Conservation (phyloP, 495 filamentous ascomycete species). For the Aspergillus asperescens region DNA sequence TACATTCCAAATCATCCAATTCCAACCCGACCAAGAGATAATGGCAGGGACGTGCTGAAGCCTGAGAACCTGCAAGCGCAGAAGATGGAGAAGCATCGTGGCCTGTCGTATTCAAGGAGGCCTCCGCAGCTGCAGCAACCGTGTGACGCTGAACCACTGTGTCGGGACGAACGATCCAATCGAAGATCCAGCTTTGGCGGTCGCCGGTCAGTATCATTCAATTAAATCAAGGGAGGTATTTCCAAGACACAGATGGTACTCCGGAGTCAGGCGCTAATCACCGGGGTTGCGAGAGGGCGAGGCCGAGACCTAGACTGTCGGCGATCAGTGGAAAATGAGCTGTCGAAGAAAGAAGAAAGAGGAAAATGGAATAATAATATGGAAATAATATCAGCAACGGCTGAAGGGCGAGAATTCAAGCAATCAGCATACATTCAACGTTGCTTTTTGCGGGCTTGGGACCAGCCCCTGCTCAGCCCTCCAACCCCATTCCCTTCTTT, state of each 20-base stretch:
- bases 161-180: slow-evolving; percentile 12
- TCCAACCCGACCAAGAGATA: too few species aligned
- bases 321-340: not conserved
- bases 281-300: not conserved
- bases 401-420: not conserved
- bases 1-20: too few species aligned
- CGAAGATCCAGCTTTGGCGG: not conserved
- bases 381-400: too few species aligned
- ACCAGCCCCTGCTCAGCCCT: not conserved
- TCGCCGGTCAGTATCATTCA: not conserved
- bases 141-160: slow-evolving; percentile 15
- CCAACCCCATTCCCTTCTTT: not conserved
- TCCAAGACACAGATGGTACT: not conserved
- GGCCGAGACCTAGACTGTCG: not conserved
- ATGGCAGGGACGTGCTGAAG: too few species aligned
- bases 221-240: too few species aligned
- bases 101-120: not conserved
- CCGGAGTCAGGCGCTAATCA: not conserved
- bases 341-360: not conserved
- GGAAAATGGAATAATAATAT: too few species aligned
- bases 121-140: slow-evolving; percentile 1
- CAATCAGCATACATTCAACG: too few species aligned
- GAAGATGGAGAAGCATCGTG: not conserved
- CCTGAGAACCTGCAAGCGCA: too few species aligned
- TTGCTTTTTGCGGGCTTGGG: not conserved